These are phyloP conservation scores for Aaosphaeria pasadenensis DNA, from an alignment of 2,329 filamentous ascomycete species.

Conservation along the genomic window DNA sequence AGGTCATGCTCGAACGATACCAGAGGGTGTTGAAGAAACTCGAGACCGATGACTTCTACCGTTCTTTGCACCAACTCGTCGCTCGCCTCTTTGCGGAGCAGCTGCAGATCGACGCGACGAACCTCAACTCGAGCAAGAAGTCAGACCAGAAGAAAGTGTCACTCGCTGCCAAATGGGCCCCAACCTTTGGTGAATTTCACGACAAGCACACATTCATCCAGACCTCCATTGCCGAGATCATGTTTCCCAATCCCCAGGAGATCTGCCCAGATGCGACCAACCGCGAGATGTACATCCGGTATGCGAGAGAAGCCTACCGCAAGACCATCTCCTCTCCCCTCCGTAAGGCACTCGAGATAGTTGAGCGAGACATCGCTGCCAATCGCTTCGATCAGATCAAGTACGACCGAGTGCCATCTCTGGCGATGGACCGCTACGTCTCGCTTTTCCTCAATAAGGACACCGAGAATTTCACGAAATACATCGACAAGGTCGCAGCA, in stretches of 20 bases:
- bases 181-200: slow-evolving; percentile 53
- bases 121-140: slow-evolving; percentile 40
- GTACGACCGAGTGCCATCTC: slow-evolving; percentile 56
- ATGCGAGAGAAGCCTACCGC: slow-evolving; percentile 54
- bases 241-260: slow-evolving; percentile 42
- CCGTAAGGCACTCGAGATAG: slow-evolving; percentile 51
- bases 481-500: slow-evolving; percentile 48
- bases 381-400: slow-evolving; percentile 51
- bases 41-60: slow-evolving; percentile 46
- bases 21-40: slow-evolving; percentile 42
- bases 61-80: slow-evolving; percentile 51
- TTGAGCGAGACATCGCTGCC: slow-evolving; percentile 52
- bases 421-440: slow-evolving; percentile 56
- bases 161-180: slow-evolving; percentile 61
- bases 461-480: slow-evolving; percentile 47
- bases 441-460: slow-evolving; percentile 52
- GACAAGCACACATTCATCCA: slow-evolving; percentile 58
- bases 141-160: slow-evolving; percentile 48
- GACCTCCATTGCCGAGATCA: slow-evolving; percentile 56
- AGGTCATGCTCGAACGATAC: slow-evolving; percentile 42
- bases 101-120: slow-evolving; percentile 46
- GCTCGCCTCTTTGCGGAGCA: slow-evolving; percentile 58
- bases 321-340: slow-evolving; percentile 49
- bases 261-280: slow-evolving; percentile 31
- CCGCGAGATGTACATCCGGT: slow-evolving; percentile 53